phyloP scores from a whole-genome alignment of 164 flowering plant species.

The Aristolochia californica region DNA sequence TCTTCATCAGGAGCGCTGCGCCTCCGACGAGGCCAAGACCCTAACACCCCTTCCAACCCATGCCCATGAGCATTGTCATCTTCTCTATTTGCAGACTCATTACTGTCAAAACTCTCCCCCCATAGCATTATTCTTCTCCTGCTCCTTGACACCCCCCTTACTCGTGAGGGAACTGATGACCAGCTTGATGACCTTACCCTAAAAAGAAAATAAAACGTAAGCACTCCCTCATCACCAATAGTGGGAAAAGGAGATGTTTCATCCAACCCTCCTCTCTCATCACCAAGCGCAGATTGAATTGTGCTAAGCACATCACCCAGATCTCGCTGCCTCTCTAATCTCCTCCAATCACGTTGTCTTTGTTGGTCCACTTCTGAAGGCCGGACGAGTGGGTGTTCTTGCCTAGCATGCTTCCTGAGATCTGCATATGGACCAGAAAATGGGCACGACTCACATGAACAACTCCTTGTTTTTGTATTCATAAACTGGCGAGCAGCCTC shows the following conservation, averaged over 20 bases:
- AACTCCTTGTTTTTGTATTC: constrained; percentile 67
- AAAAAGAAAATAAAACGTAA: constrained; percentile 57
- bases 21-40: not conserved
- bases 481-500: constrained; percentile 71
- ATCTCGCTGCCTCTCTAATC: constrained; percentile 79
- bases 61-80: constrained; percentile 18
- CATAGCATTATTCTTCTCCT: constrained; percentile 37
- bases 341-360: constrained; percentile 67
- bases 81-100: constrained; percentile 30
- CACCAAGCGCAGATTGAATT: constrained; percentile 55
- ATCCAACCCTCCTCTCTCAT: constrained; percentile 20
- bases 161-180: constrained; percentile 19
- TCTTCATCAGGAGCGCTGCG: too few species aligned
- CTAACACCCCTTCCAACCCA: constrained; percentile 32
- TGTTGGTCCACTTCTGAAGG: constrained; percentile 77
- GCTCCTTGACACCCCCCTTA: constrained; percentile 34
- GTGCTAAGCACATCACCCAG: constrained; percentile 81
- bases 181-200: constrained; percentile 34
- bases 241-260: not conserved
- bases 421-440: constrained; percentile 66
- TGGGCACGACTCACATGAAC: constrained; percentile 68
- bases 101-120: constrained; percentile 43
- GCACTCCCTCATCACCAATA: constrained; percentile 32
- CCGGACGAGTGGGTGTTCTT: constrained; percentile 57
- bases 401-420: constrained; percentile 81